These are phyloP conservation scores for Quercus cerris DNA, from an alignment of 306 rosid species.

Conservation along the genomic window DNA sequence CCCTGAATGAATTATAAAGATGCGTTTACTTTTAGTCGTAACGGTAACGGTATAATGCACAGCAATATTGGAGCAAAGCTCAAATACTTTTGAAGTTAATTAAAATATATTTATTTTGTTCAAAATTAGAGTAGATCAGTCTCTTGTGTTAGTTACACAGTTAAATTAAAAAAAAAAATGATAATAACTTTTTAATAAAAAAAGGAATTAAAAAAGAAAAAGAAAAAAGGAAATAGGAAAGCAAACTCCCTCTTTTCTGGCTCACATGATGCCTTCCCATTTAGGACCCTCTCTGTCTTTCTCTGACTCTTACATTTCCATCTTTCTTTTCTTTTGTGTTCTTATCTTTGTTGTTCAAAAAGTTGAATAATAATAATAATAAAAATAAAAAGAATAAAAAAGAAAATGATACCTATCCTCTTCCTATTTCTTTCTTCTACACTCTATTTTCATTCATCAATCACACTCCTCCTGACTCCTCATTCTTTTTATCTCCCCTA, in stretches of 20 bases:
- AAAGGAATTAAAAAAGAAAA: neutral
- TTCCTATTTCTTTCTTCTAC: neutral
- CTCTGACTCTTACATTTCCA: constrained; percentile 22
- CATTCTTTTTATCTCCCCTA: no score
- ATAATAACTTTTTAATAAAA: neutral
- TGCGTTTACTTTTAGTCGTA: no score
- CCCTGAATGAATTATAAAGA: no score
- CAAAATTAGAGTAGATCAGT: no score
- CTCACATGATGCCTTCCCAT: constrained; percentile 46
- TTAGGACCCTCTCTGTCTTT: constrained; percentile 30
- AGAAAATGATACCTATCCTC: neutral
- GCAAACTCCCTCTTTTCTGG: constrained; percentile 42
- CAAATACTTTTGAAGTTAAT: neutral
- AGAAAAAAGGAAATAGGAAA: constrained; percentile 26
- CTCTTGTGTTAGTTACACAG: no score
- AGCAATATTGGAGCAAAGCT: no score
- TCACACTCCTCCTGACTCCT: neutral
- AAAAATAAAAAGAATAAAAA: neutral
- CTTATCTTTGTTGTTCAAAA: constrained; percentile 19
- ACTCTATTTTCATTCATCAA: neutral
- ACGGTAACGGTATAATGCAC: no score
- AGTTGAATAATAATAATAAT: neutral
- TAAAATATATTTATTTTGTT: neutral
- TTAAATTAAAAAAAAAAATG: neutral
- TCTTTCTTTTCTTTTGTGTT: neutral